phyloP scores from a whole-genome alignment of 768 basidiomycete genomes.

The Mycena leptocephala region DNA sequence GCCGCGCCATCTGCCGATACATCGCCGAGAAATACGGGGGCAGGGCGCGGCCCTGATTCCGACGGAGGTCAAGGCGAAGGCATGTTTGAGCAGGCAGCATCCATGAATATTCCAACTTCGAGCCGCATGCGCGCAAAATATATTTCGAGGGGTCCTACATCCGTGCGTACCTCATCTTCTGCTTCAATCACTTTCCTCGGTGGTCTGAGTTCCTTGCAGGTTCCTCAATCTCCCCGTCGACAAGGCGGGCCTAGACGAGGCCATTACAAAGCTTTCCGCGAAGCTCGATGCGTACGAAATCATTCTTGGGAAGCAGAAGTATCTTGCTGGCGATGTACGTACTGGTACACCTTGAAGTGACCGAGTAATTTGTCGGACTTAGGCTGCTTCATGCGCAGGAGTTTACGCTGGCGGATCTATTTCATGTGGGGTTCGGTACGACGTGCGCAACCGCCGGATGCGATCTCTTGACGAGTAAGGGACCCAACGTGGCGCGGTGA shows the following conservation, averaged over 20 bases:
- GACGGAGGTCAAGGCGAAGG: slow-evolving; percentile 32
- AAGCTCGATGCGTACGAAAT: slow-evolving; percentile 68
- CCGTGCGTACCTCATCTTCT: slow-evolving; percentile 7
- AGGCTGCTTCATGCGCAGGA: slow-evolving; percentile 43
- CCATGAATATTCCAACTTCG: slow-evolving; percentile 17
- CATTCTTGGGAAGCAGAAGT: slow-evolving; percentile 69
- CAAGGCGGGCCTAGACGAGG: slow-evolving; percentile 43
- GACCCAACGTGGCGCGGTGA: slow-evolving; percentile 66
- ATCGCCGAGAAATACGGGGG: slow-evolving; percentile 57
- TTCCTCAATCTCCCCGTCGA: slow-evolving; percentile 20
- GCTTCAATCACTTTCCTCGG: background rate
- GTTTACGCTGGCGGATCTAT: slow-evolving; percentile 62
- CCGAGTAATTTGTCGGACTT: too few species aligned
- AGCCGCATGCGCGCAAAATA: background rate
- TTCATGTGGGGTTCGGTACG: slow-evolving; percentile 58
- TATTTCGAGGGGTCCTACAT: background rate
- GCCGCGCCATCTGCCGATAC: slow-evolving; percentile 64
- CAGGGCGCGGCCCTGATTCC: slow-evolving; percentile 61
- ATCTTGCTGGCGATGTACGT: slow-evolving; percentile 70
- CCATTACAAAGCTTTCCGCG: slow-evolving; percentile 46
- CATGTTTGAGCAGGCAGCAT: slow-evolving; percentile 42
- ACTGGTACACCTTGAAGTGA: background rate
- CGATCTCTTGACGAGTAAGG: slow-evolving; percentile 45
- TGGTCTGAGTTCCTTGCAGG: slow-evolving; percentile 19
- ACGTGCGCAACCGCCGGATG: slow-evolving; percentile 40